Percentiles rank a stretch among this genome's conserved stretches.
These are phyloP conservation scores for Diaporthe sp. DNA, from an alignment of 2,329 filamentous ascomycete species.

Conservation along the genomic window DNA sequence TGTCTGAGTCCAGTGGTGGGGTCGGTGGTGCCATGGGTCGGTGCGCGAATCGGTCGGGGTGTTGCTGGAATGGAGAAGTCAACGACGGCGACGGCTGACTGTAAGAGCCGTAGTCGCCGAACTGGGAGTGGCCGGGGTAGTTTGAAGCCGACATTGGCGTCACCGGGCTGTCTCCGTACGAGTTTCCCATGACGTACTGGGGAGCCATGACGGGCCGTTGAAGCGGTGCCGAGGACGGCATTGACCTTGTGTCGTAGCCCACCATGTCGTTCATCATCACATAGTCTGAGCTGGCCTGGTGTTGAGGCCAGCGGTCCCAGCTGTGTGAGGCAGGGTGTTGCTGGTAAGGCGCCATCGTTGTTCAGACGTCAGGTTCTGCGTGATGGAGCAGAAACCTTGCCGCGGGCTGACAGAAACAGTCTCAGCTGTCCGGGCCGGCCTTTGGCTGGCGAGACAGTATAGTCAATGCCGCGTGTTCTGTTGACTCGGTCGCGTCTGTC, in stretches of 20 bases:
- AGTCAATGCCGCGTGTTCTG: slow-evolving; percentile 3
- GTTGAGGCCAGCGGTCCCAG: slow-evolving; percentile 71
- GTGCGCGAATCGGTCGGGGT: slow-evolving; percentile 37
- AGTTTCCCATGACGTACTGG: slow-evolving; percentile 61
- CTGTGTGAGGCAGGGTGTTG: slow-evolving; percentile 58
- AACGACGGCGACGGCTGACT: slow-evolving; percentile 48
- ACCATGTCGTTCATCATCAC: slow-evolving; percentile 64
- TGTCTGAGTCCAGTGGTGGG: slow-evolving; percentile 48
- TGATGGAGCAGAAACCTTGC: slow-evolving; percentile 42
- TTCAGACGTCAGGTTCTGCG: slow-evolving; percentile 48
- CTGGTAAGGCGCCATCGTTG: slow-evolving; percentile 62
- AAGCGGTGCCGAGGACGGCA: slow-evolving; percentile 52
- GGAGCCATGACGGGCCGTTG: slow-evolving; percentile 60
- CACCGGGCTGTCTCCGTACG: slow-evolving; percentile 60
- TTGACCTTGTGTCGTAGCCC: slow-evolving; percentile 62
- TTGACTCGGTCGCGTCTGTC: slow-evolving; percentile 1
- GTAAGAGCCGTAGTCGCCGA: slow-evolving; percentile 59
- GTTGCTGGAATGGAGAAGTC: slow-evolving; percentile 47
- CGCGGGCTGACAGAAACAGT: slow-evolving; percentile 27
- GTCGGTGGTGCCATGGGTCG: slow-evolving; percentile 42
- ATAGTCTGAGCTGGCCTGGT: slow-evolving; percentile 58
- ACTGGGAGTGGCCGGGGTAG: slow-evolving; percentile 58
- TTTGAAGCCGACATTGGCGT: slow-evolving; percentile 57
- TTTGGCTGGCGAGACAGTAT: slow-evolving; percentile 12
- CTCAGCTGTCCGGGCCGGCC: slow-evolving; percentile 18